phyloP scores from a whole-genome alignment of 495 filamentous ascomycete genomes.

The Chlorociboria aeruginascens region DNA sequence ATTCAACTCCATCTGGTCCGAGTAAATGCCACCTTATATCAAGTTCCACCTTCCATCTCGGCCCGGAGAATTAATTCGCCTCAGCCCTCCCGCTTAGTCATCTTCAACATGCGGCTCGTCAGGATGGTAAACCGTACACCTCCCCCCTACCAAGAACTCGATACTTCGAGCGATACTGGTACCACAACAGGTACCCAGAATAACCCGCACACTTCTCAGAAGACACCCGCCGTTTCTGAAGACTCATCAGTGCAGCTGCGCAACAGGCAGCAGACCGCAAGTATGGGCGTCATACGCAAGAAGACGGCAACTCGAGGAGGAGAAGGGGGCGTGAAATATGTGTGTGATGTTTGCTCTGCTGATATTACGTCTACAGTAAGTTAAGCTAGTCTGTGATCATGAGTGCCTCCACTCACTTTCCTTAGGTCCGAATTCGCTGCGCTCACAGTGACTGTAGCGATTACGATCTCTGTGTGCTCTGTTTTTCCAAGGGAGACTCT shows the following conservation, averaged over 20 bases:
- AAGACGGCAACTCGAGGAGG: slow-evolving; percentile 82
- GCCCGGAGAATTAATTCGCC: too few relatives aligned
- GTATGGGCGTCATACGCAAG: slow-evolving; percentile 93
- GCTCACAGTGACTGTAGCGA: slow-evolving; percentile 73
- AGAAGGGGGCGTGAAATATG: slow-evolving; percentile 87
- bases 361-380: slow-evolving; percentile 92
- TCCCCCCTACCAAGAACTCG: too few relatives aligned
- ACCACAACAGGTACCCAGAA: too few relatives aligned
- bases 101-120: too few relatives aligned
- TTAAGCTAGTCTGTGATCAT: neutral
- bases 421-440: slow-evolving; percentile 86
- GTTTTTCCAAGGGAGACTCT: slow-evolving; percentile 69
- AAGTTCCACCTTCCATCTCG: too few relatives aligned
- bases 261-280: neutral
- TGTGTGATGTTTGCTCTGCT: slow-evolving; percentile 89
- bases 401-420: neutral
- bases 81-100: too few relatives aligned
- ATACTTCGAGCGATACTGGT: too few relatives aligned
- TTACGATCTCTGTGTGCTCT: slow-evolving; percentile 94
- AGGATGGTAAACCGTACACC: too few relatives aligned
- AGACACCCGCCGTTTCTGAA: neutral
- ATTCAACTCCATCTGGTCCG: too few relatives aligned
- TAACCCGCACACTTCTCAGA: neutral
- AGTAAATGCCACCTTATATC: too few relatives aligned
- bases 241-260: neutral